Percentiles rank a stretch among this genome's conserved stretches.
Conservation (phyloP, 2,329 filamentous ascomycete species). For the Calonectria henricotiae region DNA sequence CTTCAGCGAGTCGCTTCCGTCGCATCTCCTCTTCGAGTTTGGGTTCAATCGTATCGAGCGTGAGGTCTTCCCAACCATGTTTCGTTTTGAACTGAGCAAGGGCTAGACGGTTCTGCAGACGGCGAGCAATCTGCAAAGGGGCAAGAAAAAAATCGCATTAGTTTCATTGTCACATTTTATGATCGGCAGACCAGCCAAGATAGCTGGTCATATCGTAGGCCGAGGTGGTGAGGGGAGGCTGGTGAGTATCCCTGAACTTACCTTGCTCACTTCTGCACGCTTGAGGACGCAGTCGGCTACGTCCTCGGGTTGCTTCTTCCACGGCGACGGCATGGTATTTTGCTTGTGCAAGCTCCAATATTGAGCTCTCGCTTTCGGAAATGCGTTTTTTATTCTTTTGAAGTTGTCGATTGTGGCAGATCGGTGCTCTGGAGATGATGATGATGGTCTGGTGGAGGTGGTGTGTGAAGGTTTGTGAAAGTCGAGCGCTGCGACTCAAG, state of each 20-base stretch:
- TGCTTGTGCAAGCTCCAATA: slow-evolving; percentile 43
- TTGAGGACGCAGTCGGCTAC: slow-evolving; percentile 80
- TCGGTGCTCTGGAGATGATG: slow-evolving; percentile 9
- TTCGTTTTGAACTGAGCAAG: slow-evolving; percentile 98
- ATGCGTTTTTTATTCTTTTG: neutral
- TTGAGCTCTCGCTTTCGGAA: neutral
- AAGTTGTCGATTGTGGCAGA: slow-evolving; percentile 28
- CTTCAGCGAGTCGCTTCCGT: slow-evolving; percentile 78
- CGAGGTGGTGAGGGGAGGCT: slow-evolving; percentile 27
- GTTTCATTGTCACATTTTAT: slow-evolving; percentile 23
- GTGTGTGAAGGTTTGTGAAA: slow-evolving; percentile 36
- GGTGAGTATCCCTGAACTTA: slow-evolving; percentile 60
- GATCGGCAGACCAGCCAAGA: slow-evolving; percentile 7
- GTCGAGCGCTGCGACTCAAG: slow-evolving; percentile 37
- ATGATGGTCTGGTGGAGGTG: slow-evolving; percentile 25
- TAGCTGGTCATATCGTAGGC: slow-evolving; percentile 7
- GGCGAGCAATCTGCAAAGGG: slow-evolving; percentile 84
- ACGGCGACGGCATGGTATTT: slow-evolving; percentile 73
- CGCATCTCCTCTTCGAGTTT: slow-evolving; percentile 85
- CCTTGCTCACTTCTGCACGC: slow-evolving; percentile 83
- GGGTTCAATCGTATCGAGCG: slow-evolving; percentile 88
- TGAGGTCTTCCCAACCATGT: slow-evolving; percentile 94
- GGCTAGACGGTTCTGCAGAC: slow-evolving; percentile 92
- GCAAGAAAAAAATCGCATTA: slow-evolving; percentile 44
- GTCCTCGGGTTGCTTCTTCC: slow-evolving; percentile 76